phyloP scores from a whole-genome alignment of 2,329 filamentous ascomycete species.

The Cyphellophora attinorum region DNA sequence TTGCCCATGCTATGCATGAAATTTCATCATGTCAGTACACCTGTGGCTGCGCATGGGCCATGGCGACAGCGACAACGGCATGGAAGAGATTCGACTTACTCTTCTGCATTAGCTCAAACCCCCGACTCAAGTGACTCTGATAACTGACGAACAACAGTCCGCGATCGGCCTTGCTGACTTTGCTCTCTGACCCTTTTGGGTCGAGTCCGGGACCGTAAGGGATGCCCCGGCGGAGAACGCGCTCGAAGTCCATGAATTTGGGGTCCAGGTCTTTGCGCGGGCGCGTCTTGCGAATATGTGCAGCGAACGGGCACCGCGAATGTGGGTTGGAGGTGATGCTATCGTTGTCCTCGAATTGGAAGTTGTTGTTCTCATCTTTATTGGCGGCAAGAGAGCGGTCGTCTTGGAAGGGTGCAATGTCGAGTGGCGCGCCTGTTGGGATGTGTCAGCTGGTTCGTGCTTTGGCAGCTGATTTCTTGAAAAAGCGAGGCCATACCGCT shows the following conservation, averaged over 20 bases:
- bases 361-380: slow-evolving; percentile 1
- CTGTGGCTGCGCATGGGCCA: no score
- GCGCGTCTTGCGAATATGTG: not conserved
- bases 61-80: no score
- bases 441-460: no score
- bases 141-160: not conserved
- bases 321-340: not conserved
- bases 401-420: not conserved
- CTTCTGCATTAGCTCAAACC: not conserved
- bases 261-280: not conserved
- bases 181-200: not conserved
- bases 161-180: not conserved
- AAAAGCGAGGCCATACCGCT: not conserved
- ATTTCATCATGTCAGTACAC: no score
- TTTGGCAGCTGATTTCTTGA: not conserved
- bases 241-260: not conserved
- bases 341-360: not conserved
- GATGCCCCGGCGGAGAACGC: not conserved
- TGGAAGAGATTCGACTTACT: no score
- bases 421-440: not conserved
- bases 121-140: not conserved
- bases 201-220: not conserved
- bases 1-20: not conserved
- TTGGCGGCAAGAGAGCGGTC: not conserved
- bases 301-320: not conserved